A percentile compares a stretch with the other conserved stretches of the same genome.
Conservation (phyloP, 208 protist species). For the Zelonia costaricensis region DNA sequence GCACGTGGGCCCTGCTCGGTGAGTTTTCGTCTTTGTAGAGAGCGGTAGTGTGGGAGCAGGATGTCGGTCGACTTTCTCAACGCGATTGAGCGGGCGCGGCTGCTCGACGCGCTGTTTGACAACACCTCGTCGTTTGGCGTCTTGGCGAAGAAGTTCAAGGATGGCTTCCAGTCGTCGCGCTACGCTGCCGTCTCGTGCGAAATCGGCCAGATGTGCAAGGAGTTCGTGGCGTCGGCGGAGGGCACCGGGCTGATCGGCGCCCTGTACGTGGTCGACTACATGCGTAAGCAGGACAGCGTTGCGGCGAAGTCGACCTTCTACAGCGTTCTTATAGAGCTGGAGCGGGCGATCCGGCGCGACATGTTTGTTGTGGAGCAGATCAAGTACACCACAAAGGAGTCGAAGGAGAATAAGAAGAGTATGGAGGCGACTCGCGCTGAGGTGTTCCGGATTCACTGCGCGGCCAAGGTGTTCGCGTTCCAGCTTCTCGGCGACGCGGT, state of each 20-base stretch:
- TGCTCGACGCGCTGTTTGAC: slow-evolving; percentile 33
- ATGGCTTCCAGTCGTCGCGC: slow-evolving; percentile 37
- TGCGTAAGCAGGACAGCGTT: slow-evolving; percentile 54
- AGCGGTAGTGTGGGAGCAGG: not conserved
- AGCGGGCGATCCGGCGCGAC: slow-evolving; percentile 62
- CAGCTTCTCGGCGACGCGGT: slow-evolving; percentile 50
- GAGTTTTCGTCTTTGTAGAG: not conserved
- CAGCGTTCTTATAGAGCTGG: slow-evolving; percentile 65
- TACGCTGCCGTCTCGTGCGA: slow-evolving; percentile 40
- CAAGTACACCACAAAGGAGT: slow-evolving; percentile 73
- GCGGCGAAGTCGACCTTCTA: slow-evolving; percentile 63
- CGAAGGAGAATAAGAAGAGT: slow-evolving; percentile 67
- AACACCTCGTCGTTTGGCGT: slow-evolving; percentile 37
- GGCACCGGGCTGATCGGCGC: slow-evolving; percentile 48
- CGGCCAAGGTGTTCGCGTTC: slow-evolving; percentile 72
- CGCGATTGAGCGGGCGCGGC: slow-evolving; percentile 18
- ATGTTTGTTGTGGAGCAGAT: slow-evolving; percentile 67
- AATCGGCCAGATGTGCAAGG: slow-evolving; percentile 35
- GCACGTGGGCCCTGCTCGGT: too few species aligned
- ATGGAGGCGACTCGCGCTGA: slow-evolving; percentile 61
- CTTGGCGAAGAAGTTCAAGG: slow-evolving; percentile 61
- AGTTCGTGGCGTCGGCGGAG: slow-evolving; percentile 51
- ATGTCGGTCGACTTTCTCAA: slow-evolving; percentile 29
- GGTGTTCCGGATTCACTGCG: slow-evolving; percentile 61
- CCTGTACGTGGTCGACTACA: slow-evolving; percentile 55